Evolutionary conservation across 768 basidiomycete species (phyloP).

Genomic region (Psilocybe tampanensis): DNA sequence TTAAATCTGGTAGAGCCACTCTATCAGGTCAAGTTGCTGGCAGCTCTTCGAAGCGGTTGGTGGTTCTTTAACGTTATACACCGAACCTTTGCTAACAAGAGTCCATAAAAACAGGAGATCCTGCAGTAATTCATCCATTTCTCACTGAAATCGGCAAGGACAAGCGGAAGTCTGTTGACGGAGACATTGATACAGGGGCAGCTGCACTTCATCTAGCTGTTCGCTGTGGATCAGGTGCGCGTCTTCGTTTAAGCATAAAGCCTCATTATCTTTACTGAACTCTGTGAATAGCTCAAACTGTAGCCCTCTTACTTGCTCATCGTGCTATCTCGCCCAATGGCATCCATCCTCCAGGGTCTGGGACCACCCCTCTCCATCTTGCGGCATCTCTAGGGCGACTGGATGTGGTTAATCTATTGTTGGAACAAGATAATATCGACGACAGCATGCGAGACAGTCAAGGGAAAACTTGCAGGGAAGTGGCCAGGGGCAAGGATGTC

Average conservation of each 20-base stretch:
- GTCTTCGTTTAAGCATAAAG: too few species aligned
- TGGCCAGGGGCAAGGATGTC: constrained; percentile 70
- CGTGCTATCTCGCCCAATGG: constrained; percentile 81
- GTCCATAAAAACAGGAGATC: constrained; percentile 55
- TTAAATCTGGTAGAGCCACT: constrained; percentile 41
- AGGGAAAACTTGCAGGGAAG: constrained; percentile 71
- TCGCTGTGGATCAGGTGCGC: constrained; percentile 75
- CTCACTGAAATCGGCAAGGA: constrained; percentile 76
- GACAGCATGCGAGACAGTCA: constrained; percentile 72
- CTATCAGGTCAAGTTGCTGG: constrained; percentile 65
- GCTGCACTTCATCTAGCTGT: constrained; percentile 82
- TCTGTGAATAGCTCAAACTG: constrained; percentile 58
- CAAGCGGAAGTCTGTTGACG: constrained; percentile 49
- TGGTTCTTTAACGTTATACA: neutral
- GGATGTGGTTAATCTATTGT: constrained; percentile 73
- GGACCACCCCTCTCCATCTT: constrained; percentile 73
- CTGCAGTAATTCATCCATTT: constrained; percentile 79
- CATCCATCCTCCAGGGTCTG: constrained; percentile 70
- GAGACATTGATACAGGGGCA: constrained; percentile 64
- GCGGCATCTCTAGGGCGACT: constrained; percentile 69
- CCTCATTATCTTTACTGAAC: neutral
- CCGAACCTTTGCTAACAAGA: neutral
- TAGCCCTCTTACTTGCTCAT: constrained; percentile 68
- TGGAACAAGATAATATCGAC: constrained; percentile 81
- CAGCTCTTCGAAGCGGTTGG: constrained; percentile 64